phyloP scores from a whole-genome alignment of 192 early-diverging fungal species.

The Linnemannia zychae region DNA sequence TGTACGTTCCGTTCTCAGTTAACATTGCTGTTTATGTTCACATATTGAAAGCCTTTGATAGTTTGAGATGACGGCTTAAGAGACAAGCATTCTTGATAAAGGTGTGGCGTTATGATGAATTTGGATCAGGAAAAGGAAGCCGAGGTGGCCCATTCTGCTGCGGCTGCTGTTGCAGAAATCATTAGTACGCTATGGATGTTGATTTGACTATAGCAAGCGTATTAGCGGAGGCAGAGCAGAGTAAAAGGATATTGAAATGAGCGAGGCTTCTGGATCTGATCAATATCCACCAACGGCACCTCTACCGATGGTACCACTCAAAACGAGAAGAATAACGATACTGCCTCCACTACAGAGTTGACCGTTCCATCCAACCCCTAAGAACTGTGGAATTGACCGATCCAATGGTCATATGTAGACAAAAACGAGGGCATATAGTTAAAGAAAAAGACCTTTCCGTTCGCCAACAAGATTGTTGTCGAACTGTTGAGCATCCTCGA shows the following conservation, averaged over 20 bases:
- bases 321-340: slow-evolving; percentile 35
- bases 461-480: slow-evolving; percentile 81
- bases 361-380: slow-evolving; percentile 77
- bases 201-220: too few relatives aligned
- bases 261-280: not conserved
- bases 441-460: slow-evolving; percentile 76
- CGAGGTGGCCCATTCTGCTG: slow-evolving; percentile 35
- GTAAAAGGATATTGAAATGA: slow-evolving; percentile 20
- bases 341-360: not conserved
- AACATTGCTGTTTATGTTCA: not conserved
- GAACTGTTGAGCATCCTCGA: slow-evolving; percentile 89
- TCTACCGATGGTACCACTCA: slow-evolving; percentile 9
- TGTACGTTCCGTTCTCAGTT: not conserved
- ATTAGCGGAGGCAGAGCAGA: not conserved
- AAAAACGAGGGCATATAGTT: slow-evolving; percentile 67
- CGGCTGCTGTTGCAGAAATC: slow-evolving; percentile 26
- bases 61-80: slow-evolving; percentile 80
- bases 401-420: slow-evolving; percentile 84
- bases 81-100: slow-evolving; percentile 62
- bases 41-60: slow-evolving; percentile 19
- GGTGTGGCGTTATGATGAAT: slow-evolving; percentile 46
- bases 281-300: slow-evolving; percentile 3
- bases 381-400: slow-evolving; percentile 76
- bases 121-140: slow-evolving; percentile 69
- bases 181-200: not conserved